Evolutionary conservation across 495 filamentous ascomycete species (phyloP).

Genomic region (Cercophora samala): DNA sequence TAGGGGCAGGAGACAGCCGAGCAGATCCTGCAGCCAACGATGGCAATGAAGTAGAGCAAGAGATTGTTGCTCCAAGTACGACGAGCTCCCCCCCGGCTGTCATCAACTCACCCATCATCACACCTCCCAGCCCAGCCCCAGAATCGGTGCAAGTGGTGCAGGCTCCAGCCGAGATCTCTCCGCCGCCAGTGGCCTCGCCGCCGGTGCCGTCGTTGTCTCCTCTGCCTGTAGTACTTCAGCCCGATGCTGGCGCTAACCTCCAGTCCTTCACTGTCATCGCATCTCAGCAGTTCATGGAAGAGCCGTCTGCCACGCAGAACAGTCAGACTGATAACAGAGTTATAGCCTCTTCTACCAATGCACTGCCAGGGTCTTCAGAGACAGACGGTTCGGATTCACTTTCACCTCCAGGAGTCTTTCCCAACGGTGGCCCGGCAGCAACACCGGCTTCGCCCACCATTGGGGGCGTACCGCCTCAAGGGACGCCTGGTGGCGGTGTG

Average conservation of each 20-base stretch:
- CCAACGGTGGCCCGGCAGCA: conserved; percentile 16
- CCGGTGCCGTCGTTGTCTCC: conserved; percentile 10
- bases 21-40: conserved; percentile 18
- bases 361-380: conserved; percentile 17
- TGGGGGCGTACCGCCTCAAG: conserved; percentile 15
- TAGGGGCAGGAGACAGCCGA: conserved; percentile 15
- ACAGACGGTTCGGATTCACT: conserved; percentile 10
- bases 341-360: conserved; percentile 29
- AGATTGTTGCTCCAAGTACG: conserved; percentile 30
- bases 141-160: conserved; percentile 20
- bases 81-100: conserved; percentile 31
- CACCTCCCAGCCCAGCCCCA: conserved; percentile 8
- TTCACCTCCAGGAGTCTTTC: conserved; percentile 21
- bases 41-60: conserved; percentile 8
- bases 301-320: conserved; percentile 27
- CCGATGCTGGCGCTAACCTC: conserved; percentile 22
- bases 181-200: conserved; percentile 10
- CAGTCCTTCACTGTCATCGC: conserved; percentile 27
- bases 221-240: conserved; percentile 16
- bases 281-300: conserved; percentile 18
- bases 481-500: conserved; percentile 6
- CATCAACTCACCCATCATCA: conserved; percentile 21
- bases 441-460: conserved; percentile 26
- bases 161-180: conserved; percentile 13
- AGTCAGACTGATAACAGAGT: conserved; percentile 36